Conservation (phyloP, 805 yeast species). For the Candida morakotiae region DNA sequence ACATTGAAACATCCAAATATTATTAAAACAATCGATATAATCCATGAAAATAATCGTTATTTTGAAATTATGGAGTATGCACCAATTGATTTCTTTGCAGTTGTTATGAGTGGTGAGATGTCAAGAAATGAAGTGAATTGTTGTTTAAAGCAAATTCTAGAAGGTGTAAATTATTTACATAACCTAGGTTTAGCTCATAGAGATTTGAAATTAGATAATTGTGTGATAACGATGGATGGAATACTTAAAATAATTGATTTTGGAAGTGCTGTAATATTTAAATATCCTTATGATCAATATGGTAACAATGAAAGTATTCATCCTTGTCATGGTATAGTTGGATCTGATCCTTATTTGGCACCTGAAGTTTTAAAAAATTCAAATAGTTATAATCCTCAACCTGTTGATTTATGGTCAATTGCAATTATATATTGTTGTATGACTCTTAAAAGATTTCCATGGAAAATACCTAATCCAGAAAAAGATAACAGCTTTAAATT, state of each 20-base stretch:
- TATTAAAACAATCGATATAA: conserved; percentile 86
- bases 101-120: conserved; percentile 93
- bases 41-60: conserved; percentile 81
- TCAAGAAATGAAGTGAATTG: conserved; percentile 72
- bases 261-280: conserved; percentile 89
- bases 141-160: conserved; percentile 82
- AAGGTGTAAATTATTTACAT: conserved; percentile 80
- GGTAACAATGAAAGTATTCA: conserved; percentile 52
- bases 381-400: conserved; percentile 72
- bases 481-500: conserved; percentile 79
- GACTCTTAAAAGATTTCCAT: conserved; percentile 87
- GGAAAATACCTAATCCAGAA: conserved; percentile 81
- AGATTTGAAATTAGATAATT: conserved; percentile 87
- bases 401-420: conserved; percentile 91
- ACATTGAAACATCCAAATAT: conserved; percentile 87
- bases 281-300: conserved; percentile 68
- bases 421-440: conserved; percentile 91
- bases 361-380: conserved; percentile 80
- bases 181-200: conserved; percentile 85
- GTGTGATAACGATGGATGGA: conserved; percentile 80
- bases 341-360: conserved; percentile 84
- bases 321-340: conserved; percentile 77
- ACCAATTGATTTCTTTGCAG: conserved; percentile 88
- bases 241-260: conserved; percentile 89
- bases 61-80: conserved; percentile 94